Percentiles rank a stretch among this genome's conserved stretches.
phyloP scores from a whole-genome alignment of 257 asterid genomes.

The Verbascum thapsus region DNA sequence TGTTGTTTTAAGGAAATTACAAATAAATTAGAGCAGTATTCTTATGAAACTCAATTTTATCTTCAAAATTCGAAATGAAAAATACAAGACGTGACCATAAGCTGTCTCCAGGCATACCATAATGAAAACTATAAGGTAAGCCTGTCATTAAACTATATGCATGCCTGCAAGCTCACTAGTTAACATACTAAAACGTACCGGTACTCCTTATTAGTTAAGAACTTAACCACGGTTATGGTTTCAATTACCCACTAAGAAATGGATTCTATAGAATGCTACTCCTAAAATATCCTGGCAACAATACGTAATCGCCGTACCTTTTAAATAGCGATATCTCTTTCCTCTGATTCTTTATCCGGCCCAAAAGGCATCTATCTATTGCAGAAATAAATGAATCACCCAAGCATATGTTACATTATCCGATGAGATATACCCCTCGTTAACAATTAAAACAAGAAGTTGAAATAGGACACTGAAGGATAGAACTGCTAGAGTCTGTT shows the following conservation, averaged over 20 bases:
- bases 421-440: neutral
- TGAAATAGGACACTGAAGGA: neutral
- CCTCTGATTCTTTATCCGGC: neutral
- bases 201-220: slow-evolving; percentile 4
- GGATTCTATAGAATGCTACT: neutral
- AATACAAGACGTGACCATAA: neutral
- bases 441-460: neutral
- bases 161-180: neutral
- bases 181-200: neutral
- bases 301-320: neutral
- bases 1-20: neutral
- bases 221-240: slow-evolving; percentile 19
- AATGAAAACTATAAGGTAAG: neutral
- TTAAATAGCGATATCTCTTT: neutral
- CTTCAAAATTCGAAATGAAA: neutral
- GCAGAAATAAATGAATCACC: neutral
- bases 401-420: neutral
- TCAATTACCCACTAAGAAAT: slow-evolving; percentile 11
- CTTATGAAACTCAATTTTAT: slow-evolving; percentile 3
- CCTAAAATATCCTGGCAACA: slow-evolving; percentile 5
- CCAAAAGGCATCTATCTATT: neutral
- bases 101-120: slow-evolving; percentile 6
- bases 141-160: neutral
- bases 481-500: neutral
- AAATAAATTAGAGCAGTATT: neutral